Evolutionary conservation across 768 basidiomycete species (phyloP), one percentile per base, ranked within the genome.

Genomic region (Cantharellus anzutake): DNA sequence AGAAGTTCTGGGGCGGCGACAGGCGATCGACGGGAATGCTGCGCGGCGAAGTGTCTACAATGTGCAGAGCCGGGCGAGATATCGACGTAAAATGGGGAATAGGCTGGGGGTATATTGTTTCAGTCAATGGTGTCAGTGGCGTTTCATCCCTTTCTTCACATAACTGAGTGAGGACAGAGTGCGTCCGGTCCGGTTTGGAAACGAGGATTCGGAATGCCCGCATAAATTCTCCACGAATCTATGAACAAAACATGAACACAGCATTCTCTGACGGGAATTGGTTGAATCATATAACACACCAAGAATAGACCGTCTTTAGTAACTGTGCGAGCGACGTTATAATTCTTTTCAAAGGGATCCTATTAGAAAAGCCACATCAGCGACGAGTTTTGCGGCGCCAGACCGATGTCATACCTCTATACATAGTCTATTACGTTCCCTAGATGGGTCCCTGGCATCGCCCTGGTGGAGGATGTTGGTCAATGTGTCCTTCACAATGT

Each of bases 141-240:
- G 71, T 71, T 44, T 73, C 71, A 51, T 81, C 81, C 34, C 90
- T 82, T 69, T 97, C 93, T 66, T 91, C 88, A 66, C 93, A 96
- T 7, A 99, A 80, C 64, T 92, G 85, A 1, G 91, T 82, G 16
- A 98, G 75, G 3, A 88, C 86, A 20, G 84, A 70, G 40, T 86
- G 80, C 4, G 86, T 88, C 56, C 87, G 82, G 59, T 86, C 85
- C 1, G 87, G 89, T 39, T 84, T 83, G 63, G 76, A 73, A 5
- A 82, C 76, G 41, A 99, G 74, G 60, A 98, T 87, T 59, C 91
- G 78, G 34, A 84, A 82, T 3, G 93, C 94, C 41, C 94, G 84
- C 89, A 94, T 94, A 70, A 99, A 94, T 73, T 98, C 94, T 4
- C 94, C 93, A 11, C 94, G 92, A 67, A 99, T 92, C 93, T 97